Conservation (phyloP, 2,329 filamentous ascomycete genomes). For the Aspergillus quadrilineatus region DNA sequence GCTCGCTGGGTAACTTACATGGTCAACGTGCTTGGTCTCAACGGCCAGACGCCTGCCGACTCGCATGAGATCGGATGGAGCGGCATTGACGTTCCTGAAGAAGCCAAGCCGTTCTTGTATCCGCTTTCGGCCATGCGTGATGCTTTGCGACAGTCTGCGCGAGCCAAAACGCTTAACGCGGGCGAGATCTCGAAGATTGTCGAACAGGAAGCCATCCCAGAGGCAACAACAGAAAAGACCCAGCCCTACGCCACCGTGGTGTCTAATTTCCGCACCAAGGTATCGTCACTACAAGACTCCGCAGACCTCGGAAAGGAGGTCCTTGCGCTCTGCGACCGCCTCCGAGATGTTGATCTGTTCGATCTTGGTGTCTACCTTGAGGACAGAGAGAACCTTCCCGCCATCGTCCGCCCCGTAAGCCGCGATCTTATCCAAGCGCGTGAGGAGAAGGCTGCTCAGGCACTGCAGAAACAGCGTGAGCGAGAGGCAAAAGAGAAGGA, state of each 20-base stretch:
- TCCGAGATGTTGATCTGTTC: slow-evolving; percentile 79
- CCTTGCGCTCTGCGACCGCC: slow-evolving; percentile 71
- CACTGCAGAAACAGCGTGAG: slow-evolving; percentile 48
- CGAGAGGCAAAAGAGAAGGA: slow-evolving; percentile 49
- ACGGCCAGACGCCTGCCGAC: slow-evolving; percentile 40
- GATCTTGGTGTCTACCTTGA: slow-evolving; percentile 85
- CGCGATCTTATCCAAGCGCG: slow-evolving; percentile 56
- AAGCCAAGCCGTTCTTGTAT: slow-evolving; percentile 61
- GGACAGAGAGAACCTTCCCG: slow-evolving; percentile 68
- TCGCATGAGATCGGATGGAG: slow-evolving; percentile 60
- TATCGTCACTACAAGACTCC: slow-evolving; percentile 38
- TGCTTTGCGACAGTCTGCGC: slow-evolving; percentile 56
- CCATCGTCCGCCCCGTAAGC: slow-evolving; percentile 67
- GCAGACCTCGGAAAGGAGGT: slow-evolving; percentile 68
- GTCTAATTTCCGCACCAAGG: slow-evolving; percentile 42
- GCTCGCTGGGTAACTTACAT: slow-evolving; percentile 81
- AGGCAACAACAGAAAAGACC: slow-evolving; percentile 28
- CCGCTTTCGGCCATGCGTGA: slow-evolving; percentile 59
- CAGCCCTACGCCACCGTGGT: slow-evolving; percentile 51
- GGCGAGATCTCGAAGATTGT: slow-evolving; percentile 43
- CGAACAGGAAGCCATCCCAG: slow-evolving; percentile 25
- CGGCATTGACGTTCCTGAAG: slow-evolving; percentile 61
- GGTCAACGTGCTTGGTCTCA: slow-evolving; percentile 78
- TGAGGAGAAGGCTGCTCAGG: slow-evolving; percentile 54
- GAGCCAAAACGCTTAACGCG: slow-evolving; percentile 45